A percentile compares a stretch with the other conserved stretches of the same genome.
phyloP scores from a whole-genome alignment of 139 green algal species.

The Chlamydomonas sp. region DNA sequence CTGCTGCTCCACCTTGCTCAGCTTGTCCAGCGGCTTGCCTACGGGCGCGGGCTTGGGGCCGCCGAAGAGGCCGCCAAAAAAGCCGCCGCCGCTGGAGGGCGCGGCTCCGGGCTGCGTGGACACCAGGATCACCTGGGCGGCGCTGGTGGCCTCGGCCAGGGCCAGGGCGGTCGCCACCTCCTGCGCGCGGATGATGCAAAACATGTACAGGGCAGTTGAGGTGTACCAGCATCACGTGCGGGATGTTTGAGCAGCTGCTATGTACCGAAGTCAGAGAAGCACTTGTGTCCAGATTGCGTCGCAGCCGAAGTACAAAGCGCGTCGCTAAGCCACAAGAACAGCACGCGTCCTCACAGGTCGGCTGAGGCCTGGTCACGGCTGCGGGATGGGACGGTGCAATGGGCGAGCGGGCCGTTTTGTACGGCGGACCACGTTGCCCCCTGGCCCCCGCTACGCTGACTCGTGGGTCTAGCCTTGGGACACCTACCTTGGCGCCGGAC shows the following conservation, averaged over 20 bases:
- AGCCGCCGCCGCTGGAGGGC: not conserved
- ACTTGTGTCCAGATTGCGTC: too few relatives aligned
- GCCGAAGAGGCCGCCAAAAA: not conserved
- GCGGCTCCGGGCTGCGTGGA: constrained; percentile 7
- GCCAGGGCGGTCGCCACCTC: constrained; percentile 13
- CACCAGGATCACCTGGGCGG: constrained; percentile 18
- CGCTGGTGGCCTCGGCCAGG: constrained; percentile 8
- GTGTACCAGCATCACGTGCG: too few relatives aligned
- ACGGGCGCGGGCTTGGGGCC: constrained; percentile 1
- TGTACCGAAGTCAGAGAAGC: too few relatives aligned
- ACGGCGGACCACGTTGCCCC: too few relatives aligned
- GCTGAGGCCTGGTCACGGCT: not conserved
- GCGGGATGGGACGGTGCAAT: not conserved
- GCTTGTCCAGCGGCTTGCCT: not conserved
- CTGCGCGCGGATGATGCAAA: not conserved
- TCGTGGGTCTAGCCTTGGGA: not conserved
- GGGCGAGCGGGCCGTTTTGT: too few relatives aligned
- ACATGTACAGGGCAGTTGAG: too few relatives aligned
- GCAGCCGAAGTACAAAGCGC: too few relatives aligned
- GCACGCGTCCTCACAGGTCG: too few relatives aligned
- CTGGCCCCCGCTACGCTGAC: too few relatives aligned
- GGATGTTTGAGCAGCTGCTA: too few relatives aligned
- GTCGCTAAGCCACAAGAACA: too few relatives aligned
- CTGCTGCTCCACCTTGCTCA: constrained; percentile 23
- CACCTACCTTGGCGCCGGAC: constrained; percentile 15